Conservation (phyloP, 768 basidiomycete species). For the Agaricus blazei region DNA sequence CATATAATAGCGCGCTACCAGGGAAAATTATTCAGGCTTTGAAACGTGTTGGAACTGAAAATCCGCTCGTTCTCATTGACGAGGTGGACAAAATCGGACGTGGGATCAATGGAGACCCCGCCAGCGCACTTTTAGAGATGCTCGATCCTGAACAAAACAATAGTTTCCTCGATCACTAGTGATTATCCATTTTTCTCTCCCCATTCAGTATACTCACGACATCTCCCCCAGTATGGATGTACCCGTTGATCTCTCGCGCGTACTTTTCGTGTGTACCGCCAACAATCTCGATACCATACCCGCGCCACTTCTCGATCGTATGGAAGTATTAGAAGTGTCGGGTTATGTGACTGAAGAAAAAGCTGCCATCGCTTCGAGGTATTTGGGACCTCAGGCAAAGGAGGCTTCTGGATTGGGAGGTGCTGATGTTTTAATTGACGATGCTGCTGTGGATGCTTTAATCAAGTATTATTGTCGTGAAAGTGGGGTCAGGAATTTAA, state of each 20-base stretch:
- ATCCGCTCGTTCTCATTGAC: constrained; percentile 90
- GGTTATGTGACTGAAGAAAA: constrained; percentile 96
- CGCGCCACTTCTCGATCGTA: constrained; percentile 87
- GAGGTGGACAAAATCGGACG: constrained; percentile 95
- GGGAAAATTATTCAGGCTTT: constrained; percentile 95
- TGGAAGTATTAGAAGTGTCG: constrained; percentile 94
- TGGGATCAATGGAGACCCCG: constrained; percentile 88
- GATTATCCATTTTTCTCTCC: neutral
- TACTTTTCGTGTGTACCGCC: constrained; percentile 97
- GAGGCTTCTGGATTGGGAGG: constrained; percentile 83
- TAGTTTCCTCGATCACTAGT: constrained; percentile 95
- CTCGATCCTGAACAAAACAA: constrained; percentile 94
- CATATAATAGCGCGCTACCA: constrained; percentile 62
- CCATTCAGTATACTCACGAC: constrained; percentile 5
- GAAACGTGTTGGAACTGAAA: constrained; percentile 90
- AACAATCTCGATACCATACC: constrained; percentile 93
- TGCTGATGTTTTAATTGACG: constrained; percentile 77
- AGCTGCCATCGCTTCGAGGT: constrained; percentile 78
- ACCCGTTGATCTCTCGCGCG: constrained; percentile 91
- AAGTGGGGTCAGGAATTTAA: constrained; percentile 93
- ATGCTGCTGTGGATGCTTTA: constrained; percentile 73
- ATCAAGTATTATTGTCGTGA: constrained; percentile 98
- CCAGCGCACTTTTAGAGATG: constrained; percentile 90
- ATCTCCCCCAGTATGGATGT: constrained; percentile 75
- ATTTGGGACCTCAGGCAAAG: constrained; percentile 90